Base-by-base conservation (phyloP, 169 alveolate genomes). In the Sarcocystis neurona region DNA sequence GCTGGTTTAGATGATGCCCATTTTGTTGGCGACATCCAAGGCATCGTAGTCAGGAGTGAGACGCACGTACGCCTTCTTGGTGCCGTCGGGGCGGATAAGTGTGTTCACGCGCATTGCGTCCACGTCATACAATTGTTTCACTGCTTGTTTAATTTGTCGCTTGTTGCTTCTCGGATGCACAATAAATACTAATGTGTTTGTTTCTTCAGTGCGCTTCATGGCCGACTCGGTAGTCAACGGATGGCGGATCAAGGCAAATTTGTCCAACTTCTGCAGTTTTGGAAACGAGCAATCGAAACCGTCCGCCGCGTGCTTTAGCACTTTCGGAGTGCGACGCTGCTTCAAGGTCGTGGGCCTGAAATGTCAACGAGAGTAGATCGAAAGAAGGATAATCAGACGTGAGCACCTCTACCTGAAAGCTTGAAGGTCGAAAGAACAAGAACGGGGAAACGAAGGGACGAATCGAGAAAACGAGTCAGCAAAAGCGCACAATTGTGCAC, bases 191-290 rank as follows among this genome's bases (percentile, higher is more conserved):
- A 98, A 95, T 41, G 99, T 98, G 96, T 99, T 99, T 91, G 97
- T 96, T 91, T 98, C 99, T 96, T 99, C 99, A 91, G 98, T 98
- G 96, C 96, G 97, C 96, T 98, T 98, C 98, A 98, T 97, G 80
- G 99, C 99, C 84, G 98, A 95, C 95, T 99, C 99, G 30, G 99
- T 97, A 50, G 99, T 97, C 82, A 98, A 94, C 30, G 99, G 99
- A 87, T 95, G 94, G 93, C 96, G 95, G 91, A 98, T 93, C 87
- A 98, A 96, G 72, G 95, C 91, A 94, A 95, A 97, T 92, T 97
- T 95, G 96, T 98, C 99, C 20, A 41, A 46, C 60, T 72, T 75
- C 47, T 44, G 48, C 72, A 79, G 75, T 48, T 47, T 50, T 10
- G 87, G 75, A 48, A 79, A 34, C 27, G 87, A n/a, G 75, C 66